Conservation (phyloP, 371 early-diverging fungal species). For the Mucor irregularis region DNA sequence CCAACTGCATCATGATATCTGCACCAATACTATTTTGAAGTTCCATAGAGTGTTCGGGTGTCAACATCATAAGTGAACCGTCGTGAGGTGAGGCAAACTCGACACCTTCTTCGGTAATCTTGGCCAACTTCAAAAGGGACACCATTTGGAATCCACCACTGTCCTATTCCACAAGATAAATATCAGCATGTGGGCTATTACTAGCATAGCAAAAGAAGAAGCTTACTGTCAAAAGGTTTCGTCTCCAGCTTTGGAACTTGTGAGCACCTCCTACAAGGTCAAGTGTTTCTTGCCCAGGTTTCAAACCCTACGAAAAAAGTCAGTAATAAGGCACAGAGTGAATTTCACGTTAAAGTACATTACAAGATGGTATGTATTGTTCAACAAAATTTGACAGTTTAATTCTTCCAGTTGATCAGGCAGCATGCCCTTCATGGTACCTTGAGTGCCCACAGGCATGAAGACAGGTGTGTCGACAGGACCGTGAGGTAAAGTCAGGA, state of each 20-base stretch:
- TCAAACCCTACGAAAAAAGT: slow-evolving; percentile 35
- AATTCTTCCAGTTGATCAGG: slow-evolving; percentile 76
- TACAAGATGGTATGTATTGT: slow-evolving; percentile 93
- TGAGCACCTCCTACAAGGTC: slow-evolving; percentile 83
- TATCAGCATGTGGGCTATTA: no score
- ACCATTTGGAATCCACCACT: slow-evolving; percentile 98
- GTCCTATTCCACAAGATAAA: slow-evolving; percentile 53
- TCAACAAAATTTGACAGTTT: slow-evolving; percentile 91
- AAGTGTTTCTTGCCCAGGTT: slow-evolving; percentile 77
- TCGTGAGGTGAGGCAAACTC: slow-evolving; percentile 88
- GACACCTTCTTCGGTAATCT: slow-evolving; percentile 95
- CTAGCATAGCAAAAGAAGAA: neutral
- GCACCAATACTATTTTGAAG: slow-evolving; percentile 95
- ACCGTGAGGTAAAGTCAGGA: slow-evolving; percentile 81
- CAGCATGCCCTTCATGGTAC: slow-evolving; percentile 89
- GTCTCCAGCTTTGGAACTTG: slow-evolving; percentile 87
- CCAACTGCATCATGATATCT: slow-evolving; percentile 98
- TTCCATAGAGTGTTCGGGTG: slow-evolving; percentile 94
- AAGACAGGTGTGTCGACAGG: slow-evolving; percentile 90
- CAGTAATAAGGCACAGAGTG: neutral
- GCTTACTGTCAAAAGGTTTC: slow-evolving; percentile 80
- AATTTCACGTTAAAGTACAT: neutral
- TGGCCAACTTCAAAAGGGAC: slow-evolving; percentile 80
- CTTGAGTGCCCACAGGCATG: slow-evolving; percentile 99
- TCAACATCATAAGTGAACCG: slow-evolving; percentile 81